Conservation (phyloP, 371 early-diverging fungal species). For the Mortierella sp. region DNA sequence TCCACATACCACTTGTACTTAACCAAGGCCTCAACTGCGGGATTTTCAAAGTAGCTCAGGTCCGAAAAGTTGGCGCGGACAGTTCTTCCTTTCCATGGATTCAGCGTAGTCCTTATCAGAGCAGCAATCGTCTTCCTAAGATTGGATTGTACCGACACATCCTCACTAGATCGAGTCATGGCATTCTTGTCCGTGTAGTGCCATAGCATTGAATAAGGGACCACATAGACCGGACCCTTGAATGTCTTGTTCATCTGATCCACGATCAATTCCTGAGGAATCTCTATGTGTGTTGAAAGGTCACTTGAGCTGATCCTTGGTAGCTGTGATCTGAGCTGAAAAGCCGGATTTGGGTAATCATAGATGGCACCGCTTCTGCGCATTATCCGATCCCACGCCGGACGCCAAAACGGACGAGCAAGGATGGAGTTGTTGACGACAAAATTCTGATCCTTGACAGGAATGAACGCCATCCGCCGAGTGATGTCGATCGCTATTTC, state of each 20-base stretch:
- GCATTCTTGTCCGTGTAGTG: background rate
- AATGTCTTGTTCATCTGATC: conserved; percentile 22
- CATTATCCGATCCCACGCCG: background rate
- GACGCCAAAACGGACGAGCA: conserved; percentile 6
- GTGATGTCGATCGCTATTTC: conserved; percentile 15
- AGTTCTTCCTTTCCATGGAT: conserved; percentile 14
- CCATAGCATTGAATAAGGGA: conserved; percentile 23
- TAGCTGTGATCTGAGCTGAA: conserved; percentile 24
- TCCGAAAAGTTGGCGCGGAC: conserved; percentile 15
- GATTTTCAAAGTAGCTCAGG: conserved; percentile 25
- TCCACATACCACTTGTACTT: conserved; percentile 23
- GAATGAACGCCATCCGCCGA: conserved; percentile 20
- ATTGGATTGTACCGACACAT: background rate
- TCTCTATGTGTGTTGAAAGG: conserved; percentile 13
- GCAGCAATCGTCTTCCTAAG: background rate
- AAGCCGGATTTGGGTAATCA: conserved; percentile 13
- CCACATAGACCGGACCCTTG: conserved; percentile 21
- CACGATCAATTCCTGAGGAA: conserved; percentile 1
- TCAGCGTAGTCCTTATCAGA: conserved; percentile 2
- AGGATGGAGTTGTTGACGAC: conserved; percentile 17
- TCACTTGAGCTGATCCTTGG: conserved; percentile 4
- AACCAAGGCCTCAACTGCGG: conserved; percentile 18
- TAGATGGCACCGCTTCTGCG: conserved; percentile 4
- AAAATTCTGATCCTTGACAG: conserved; percentile 13
- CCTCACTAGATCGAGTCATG: too few species aligned